Percentiles rank a stretch among this genome's conserved stretches.
These are phyloP conservation scores for Xanthoparmelia taractica DNA, from an alignment of 495 filamentous ascomycete species.

Conservation along the genomic window DNA sequence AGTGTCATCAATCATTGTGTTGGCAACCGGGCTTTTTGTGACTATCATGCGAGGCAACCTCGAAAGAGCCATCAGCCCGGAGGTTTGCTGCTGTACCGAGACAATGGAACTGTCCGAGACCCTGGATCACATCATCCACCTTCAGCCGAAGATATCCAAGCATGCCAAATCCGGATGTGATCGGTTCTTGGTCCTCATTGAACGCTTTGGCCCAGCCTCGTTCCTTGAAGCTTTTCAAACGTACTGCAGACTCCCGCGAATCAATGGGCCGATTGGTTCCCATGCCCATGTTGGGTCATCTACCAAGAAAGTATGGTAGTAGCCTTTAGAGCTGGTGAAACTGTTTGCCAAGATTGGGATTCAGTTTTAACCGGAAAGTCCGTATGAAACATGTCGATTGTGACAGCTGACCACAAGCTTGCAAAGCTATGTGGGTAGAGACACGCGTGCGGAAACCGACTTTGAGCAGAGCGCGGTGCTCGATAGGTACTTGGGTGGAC, in stretches of 20 bases:
- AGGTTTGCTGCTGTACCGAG: background rate
- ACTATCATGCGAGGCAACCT: background rate
- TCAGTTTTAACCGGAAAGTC: background rate
- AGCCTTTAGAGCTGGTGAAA: background rate
- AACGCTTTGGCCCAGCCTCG: background rate
- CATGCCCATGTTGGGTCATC: background rate
- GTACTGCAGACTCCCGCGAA: background rate
- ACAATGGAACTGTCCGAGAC: background rate
- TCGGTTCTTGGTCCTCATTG: background rate
- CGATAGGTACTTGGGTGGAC: background rate
- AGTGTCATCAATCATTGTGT: background rate
- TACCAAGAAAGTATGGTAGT: background rate
- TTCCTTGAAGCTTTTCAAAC: background rate
- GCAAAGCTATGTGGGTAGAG: background rate
- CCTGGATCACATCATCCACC: background rate
- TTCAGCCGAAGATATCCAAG: background rate
- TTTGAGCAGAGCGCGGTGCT: background rate
- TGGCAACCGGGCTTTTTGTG: background rate
- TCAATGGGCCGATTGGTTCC: conserved; percentile 5
- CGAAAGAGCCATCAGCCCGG: background rate
- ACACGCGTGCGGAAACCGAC: background rate
- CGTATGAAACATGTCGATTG: background rate
- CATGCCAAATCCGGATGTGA: background rate
- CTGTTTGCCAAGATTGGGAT: background rate
- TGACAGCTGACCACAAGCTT: background rate